Evolutionary conservation across 192 early-diverging fungal genomes (phyloP).

Genomic region (Coemansia sp.): DNA sequence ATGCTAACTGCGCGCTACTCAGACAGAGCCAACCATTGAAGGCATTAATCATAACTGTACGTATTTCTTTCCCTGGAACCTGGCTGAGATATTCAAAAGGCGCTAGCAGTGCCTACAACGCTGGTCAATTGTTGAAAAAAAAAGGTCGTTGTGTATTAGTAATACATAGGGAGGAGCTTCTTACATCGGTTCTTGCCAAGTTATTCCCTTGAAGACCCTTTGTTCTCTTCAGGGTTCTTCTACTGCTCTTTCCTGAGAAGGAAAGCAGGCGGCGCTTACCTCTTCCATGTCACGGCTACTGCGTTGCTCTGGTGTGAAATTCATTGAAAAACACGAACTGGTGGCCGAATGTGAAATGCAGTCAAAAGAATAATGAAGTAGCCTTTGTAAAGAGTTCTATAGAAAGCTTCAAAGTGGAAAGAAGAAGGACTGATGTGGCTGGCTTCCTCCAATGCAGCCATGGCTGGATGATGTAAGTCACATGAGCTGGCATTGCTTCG

Average conservation of each 20-base stretch:
- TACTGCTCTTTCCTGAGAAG: background rate
- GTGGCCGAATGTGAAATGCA: background rate
- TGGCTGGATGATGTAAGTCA: background rate
- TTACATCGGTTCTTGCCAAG: background rate
- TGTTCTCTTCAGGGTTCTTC: background rate
- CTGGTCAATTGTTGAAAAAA: slow-evolving; percentile 3
- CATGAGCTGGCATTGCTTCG: background rate
- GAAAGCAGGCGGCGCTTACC: slow-evolving; percentile 12
- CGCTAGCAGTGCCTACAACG: slow-evolving; percentile 80
- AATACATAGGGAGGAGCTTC: background rate
- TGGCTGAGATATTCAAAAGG: slow-evolving; percentile 86
- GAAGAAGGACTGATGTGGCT: background rate
- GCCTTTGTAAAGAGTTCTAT: background rate
- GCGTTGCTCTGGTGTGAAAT: background rate
- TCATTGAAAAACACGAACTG: background rate
- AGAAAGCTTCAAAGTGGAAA: background rate
- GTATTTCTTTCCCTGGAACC: slow-evolving; percentile 91
- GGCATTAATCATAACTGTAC: slow-evolving; percentile 86
- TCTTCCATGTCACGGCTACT: slow-evolving; percentile 30
- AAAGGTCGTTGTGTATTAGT: slow-evolving; percentile 1
- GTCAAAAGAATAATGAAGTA: background rate
- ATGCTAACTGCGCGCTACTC: slow-evolving; percentile 60
- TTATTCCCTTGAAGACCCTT: background rate
- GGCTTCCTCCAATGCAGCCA: background rate
- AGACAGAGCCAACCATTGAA: slow-evolving; percentile 90